A percentile compares a stretch with the other conserved stretches of the same genome.
phyloP scores from a whole-genome alignment of 495 filamentous ascomycete genomes.

The Saxophila tyrrhenica region DNA sequence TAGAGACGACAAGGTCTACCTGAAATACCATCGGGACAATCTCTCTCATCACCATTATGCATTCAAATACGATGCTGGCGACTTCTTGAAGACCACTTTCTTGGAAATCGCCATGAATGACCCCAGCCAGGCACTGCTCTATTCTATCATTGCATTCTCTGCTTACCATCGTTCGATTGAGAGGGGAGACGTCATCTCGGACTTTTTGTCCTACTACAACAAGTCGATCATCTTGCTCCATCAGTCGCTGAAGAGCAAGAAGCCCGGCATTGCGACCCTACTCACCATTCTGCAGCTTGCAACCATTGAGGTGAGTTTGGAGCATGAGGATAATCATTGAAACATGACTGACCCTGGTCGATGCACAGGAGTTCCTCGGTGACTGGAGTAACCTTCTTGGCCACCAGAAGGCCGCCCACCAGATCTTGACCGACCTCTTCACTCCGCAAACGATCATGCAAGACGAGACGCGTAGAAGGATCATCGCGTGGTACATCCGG shows the following conservation, averaged over 20 bases:
- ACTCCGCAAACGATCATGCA: conserved; percentile 67
- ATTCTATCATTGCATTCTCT: conserved; percentile 82
- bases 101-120: conserved; percentile 61
- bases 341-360: conserved; percentile 23
- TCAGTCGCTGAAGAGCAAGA: conserved; percentile 55
- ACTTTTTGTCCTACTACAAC: conserved; percentile 85
- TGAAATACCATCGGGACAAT: conserved; percentile 64
- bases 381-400: conserved; percentile 88
- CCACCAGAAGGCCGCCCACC: conserved; percentile 81
- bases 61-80: conserved; percentile 50
- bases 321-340: neutral
- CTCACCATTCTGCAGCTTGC: conserved; percentile 86
- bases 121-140: conserved; percentile 58
- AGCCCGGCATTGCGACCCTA: conserved; percentile 62
- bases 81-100: conserved; percentile 62
- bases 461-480: conserved; percentile 52
- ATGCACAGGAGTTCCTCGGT: conserved; percentile 72
- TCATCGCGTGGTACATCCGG: conserved; percentile 77
- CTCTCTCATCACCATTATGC: conserved; percentile 74
- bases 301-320: conserved; percentile 69
- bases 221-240: conserved; percentile 68
- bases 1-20: conserved; percentile 62
- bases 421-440: conserved; percentile 65
- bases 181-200: conserved; percentile 53
- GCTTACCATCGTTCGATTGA: conserved; percentile 74